These are phyloP conservation scores for Trichosporon coremiiforme DNA, from an alignment of 1,284 basidiomycete species.

Conservation along the genomic window DNA sequence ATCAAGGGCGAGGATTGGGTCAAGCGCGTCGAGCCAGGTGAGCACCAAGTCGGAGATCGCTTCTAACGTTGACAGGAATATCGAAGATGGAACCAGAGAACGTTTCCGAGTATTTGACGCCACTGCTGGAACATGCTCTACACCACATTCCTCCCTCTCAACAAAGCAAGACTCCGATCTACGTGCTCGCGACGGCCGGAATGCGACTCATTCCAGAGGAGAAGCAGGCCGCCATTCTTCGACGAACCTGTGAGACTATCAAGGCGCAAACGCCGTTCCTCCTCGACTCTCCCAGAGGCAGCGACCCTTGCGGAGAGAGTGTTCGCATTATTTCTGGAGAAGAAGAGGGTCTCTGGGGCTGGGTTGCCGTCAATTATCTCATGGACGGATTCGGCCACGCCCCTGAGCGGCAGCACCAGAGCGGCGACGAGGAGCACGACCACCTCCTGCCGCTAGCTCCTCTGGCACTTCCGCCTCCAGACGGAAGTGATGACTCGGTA, in stretches of 20 bases:
- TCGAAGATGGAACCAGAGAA: slow-evolving; percentile 74
- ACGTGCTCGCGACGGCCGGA: slow-evolving; percentile 93
- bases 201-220: slow-evolving; percentile 82
- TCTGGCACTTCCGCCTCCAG: slow-evolving; percentile 40
- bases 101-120: slow-evolving; percentile 74
- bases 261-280: slow-evolving; percentile 63
- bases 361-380: slow-evolving; percentile 98
- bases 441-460: slow-evolving; percentile 47
- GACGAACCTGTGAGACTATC: slow-evolving; percentile 76
- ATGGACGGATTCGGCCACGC: slow-evolving; percentile 89
- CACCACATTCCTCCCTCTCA: slow-evolving; percentile 81
- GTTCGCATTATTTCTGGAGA: slow-evolving; percentile 95
- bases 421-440: slow-evolving; percentile 37
- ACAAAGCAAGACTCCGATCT: slow-evolving; percentile 81
- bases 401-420: slow-evolving; percentile 31
- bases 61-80: slow-evolving; percentile 66
- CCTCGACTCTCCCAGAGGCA: slow-evolving; percentile 59
- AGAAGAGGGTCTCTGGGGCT: slow-evolving; percentile 96
- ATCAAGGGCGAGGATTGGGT: slow-evolving; percentile 83
- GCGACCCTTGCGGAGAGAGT: slow-evolving; percentile 81
- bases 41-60: slow-evolving; percentile 45
- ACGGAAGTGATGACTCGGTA: slow-evolving; percentile 34
- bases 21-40: slow-evolving; percentile 89
- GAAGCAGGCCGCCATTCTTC: slow-evolving; percentile 72
- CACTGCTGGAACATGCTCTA: slow-evolving; percentile 79